phyloP scores from a whole-genome alignment of 2,329 filamentous ascomycete genomes.

The Bimuria novae-zelandiae region DNA sequence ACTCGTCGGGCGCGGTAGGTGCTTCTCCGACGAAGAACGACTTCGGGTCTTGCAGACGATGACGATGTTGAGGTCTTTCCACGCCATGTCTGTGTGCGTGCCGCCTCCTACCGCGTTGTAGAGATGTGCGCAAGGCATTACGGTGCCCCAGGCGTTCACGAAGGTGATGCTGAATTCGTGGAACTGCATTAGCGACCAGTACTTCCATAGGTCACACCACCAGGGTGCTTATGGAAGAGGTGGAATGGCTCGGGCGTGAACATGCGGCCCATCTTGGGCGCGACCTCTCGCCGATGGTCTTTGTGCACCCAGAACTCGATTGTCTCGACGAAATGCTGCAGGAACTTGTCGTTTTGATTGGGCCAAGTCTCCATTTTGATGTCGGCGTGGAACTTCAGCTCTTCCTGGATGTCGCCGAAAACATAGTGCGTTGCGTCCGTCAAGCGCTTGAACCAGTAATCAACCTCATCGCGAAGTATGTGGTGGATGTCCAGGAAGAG shows the following conservation, averaged over 20 bases:
- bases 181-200: conserved; percentile 37
- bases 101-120: conserved; percentile 49
- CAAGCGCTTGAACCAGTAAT: conserved; percentile 12
- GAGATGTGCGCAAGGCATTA: conserved; percentile 47
- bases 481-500: conserved; percentile 45
- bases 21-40: conserved; percentile 46
- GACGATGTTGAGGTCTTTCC: conserved; percentile 51
- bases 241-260: conserved; percentile 10
- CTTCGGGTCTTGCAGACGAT: conserved; percentile 32
- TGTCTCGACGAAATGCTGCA: conserved; percentile 10
- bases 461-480: conserved; percentile 29
- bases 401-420: conserved; percentile 11
- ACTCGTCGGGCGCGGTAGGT: conserved; percentile 41
- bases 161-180: conserved; percentile 42
- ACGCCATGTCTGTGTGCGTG: conserved; percentile 30
- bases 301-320: conserved; percentile 15
- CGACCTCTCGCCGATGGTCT: conserved; percentile 7
- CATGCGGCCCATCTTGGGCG: conserved; percentile 1
- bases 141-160: conserved; percentile 47
- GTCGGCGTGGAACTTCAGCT: conserved; percentile 21
- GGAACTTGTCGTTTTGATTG: conserved; percentile 16
- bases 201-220: conserved; percentile 46
- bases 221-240: conserved; percentile 23
- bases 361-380: conserved; percentile 22
- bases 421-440: conserved; percentile 7